Base-by-base conservation (phyloP, 73 alveolate species). In the Tetrahymena elliotti region DNA sequence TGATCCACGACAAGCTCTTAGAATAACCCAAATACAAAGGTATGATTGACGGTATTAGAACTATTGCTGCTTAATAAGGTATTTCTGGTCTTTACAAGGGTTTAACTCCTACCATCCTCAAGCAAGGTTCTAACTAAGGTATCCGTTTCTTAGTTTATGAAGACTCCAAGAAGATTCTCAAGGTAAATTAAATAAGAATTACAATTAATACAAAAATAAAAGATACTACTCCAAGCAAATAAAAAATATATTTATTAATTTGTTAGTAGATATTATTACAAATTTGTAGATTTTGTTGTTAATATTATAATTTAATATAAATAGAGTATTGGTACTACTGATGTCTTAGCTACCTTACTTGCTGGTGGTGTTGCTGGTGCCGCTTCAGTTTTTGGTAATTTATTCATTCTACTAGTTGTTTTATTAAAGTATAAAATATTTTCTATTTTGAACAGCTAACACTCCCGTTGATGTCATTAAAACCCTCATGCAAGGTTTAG, bases 291-390 rank as follows among this genome's bases (percentile, higher is more conserved):
- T 38, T 1, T 53, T 15, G 33, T 53, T 53, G 7, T 2, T n/a
- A 2, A 68, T 22, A 18, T 0, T 24, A 18, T 68, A 10, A 6
- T 68, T 68, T 68, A 22, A 27, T 68, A 68, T 18, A 68, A 68
- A 68, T 68, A 68, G 88, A 24, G 36, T 24, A 4, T 68, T n/a
- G 88, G 88, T 68, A 68, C 22, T n/a, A 68, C 38, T 68, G 88
- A 68, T 68, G 38, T 68, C 33, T 24, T 68, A 68, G 88, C 88
- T n/a, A 98, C 97, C 94, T 95, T 98, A 52, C 33, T 98, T 0
- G 97, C 99, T 31, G 99, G 99, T 36, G 99, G 98, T 52, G 82
- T 97, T 92, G 99, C 99, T 68, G 99, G 99, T 52, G 97, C 98
- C 83, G 98, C 97, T 52, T 94, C 98, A 5, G 98, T 97, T 35